These are phyloP conservation scores for Serendipita sp. DNA, from an alignment of 768 basidiomycete species.

Conservation along the genomic window DNA sequence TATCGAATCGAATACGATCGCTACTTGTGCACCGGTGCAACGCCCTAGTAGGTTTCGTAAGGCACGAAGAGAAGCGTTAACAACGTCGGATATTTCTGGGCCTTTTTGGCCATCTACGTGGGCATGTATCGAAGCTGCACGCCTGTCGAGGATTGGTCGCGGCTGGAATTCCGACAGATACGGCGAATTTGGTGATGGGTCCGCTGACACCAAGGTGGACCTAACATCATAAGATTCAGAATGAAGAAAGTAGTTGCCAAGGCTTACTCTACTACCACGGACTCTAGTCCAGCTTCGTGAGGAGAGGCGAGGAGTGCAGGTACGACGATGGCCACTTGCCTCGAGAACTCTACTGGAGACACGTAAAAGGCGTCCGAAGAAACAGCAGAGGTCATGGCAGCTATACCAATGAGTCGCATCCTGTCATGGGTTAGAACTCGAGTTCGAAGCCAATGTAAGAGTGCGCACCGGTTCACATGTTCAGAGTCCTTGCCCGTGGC, in stretches of 20 bases:
- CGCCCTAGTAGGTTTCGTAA: conserved; percentile 57
- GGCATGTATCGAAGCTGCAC: conserved; percentile 77
- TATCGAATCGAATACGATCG: conserved; percentile 51
- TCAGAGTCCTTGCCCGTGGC: conserved; percentile 45
- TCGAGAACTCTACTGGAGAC: conserved; percentile 50
- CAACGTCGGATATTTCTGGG: conserved; percentile 56
- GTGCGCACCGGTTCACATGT: conserved; percentile 48
- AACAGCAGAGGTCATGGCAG: conserved; percentile 61
- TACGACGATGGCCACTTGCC: conserved; percentile 55
- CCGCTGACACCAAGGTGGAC: conserved; percentile 43
- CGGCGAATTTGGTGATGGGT: conserved; percentile 42
- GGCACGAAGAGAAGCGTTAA: conserved; percentile 54
- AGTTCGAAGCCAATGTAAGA: not conserved
- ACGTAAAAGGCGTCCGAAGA: conserved; percentile 74
- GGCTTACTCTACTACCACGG: conserved; percentile 55
- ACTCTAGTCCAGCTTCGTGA: conserved; percentile 39
- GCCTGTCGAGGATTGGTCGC: conserved; percentile 59
- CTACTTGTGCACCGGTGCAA: conserved; percentile 60
- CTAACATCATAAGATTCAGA: conserved; percentile 22
- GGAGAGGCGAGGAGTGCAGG: conserved; percentile 55
- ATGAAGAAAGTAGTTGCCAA: not conserved
- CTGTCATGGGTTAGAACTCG: conserved; percentile 23
- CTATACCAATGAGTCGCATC: conserved; percentile 71
- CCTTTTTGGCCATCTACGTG: conserved; percentile 82
- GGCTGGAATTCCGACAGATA: conserved; percentile 76